A percentile compares a stretch with the other conserved stretches of the same genome.
These are phyloP conservation scores for Penicillium riverlandense DNA, from an alignment of 495 filamentous ascomycete genomes.

Conservation along the genomic window DNA sequence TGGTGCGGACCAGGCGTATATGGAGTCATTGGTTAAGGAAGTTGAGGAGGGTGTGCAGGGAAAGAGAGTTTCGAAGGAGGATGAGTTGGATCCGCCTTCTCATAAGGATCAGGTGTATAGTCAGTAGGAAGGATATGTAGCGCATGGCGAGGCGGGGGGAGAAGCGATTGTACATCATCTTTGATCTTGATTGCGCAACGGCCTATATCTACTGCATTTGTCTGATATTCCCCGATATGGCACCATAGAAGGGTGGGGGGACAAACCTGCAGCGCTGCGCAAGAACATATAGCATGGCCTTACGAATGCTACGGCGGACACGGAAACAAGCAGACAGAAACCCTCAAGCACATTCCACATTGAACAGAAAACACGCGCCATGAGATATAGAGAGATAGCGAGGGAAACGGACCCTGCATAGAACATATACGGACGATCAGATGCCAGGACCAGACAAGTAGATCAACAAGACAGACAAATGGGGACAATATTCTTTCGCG, in stretches of 20 bases:
- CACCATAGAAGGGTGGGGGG: too few species aligned
- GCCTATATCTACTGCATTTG: too few species aligned
- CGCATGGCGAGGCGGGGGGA: too few species aligned
- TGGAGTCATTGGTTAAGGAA: conserved; percentile 54
- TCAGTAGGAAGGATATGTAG: conserved; percentile 6
- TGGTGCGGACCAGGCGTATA: conserved; percentile 56
- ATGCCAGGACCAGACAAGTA: conserved; percentile 4
- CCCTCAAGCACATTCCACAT: not conserved
- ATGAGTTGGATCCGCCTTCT: conserved; percentile 46
- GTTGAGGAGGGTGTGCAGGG: conserved; percentile 58
- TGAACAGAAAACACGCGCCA: not conserved
- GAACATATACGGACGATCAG: not conserved
- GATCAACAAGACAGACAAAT: conserved; percentile 1
- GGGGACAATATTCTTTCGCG: conserved; percentile 10
- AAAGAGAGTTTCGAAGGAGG: conserved; percentile 45
- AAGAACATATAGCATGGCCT: not conserved
- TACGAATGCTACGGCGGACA: not conserved
- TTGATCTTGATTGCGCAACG: not conserved
- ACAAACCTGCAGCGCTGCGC: too few species aligned
- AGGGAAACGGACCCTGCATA: too few species aligned
- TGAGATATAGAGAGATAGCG: not conserved
- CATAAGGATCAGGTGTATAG: conserved; percentile 24
- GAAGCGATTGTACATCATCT: not conserved
- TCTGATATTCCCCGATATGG: too few species aligned
- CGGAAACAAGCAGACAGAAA: too few species aligned